phyloP scores from a whole-genome alignment of 2,329 filamentous ascomycete genomes.

The Botryotinia calthae region DNA sequence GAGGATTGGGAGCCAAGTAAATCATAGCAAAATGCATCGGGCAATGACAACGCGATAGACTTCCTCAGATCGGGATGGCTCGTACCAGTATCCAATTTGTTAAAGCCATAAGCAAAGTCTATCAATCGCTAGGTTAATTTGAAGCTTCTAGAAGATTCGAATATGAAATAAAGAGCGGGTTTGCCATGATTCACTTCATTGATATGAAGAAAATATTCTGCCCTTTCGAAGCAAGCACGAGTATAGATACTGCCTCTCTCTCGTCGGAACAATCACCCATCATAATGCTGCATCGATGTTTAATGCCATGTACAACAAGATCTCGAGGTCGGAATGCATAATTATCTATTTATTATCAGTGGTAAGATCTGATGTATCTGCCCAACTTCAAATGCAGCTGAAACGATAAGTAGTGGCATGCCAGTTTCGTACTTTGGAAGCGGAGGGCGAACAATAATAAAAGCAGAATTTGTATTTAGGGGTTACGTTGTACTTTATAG shows the following conservation, averaged over 20 bases:
- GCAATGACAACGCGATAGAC: neutral
- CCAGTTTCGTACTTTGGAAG: rapidly evolving
- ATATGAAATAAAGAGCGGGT: neutral
- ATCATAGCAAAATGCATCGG: neutral
- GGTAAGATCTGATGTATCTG: too few species aligned
- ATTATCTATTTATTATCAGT: too few species aligned
- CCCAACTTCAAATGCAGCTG: neutral
- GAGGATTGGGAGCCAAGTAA: neutral
- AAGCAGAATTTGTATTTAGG: too few species aligned
- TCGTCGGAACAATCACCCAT: too few species aligned
- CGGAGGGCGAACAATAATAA: too few species aligned
- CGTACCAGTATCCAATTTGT: neutral
- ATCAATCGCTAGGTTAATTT: neutral
- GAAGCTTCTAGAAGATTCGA: neutral
- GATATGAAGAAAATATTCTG: neutral
- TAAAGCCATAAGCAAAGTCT: neutral
- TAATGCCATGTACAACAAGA: too few species aligned
- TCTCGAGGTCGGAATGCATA: too few species aligned
- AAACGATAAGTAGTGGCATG: neutral
- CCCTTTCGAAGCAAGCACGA: neutral
- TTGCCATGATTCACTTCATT: neutral
- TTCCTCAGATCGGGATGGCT: neutral
- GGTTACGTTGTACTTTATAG: too few species aligned
- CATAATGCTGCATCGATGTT: too few species aligned
- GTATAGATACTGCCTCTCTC: too few species aligned